Evolutionary conservation across 1,139 yeast species (phyloP).

Genomic region (Yamadazyma friedrichii): DNA sequence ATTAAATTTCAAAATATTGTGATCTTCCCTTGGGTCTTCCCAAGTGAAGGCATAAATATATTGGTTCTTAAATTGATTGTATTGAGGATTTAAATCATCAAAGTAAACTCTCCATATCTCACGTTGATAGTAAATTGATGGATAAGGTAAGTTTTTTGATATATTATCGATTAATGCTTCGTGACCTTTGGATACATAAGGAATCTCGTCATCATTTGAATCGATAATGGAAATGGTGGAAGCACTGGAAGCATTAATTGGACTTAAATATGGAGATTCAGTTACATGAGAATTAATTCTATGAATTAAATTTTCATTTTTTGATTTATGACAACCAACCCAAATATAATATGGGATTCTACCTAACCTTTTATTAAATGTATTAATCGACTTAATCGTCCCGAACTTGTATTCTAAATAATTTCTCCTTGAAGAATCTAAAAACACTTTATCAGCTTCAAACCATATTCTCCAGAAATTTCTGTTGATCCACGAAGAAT

Average conservation of each 20-base stretch:
- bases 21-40: constrained; percentile 88
- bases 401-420: constrained; percentile 81
- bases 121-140: constrained; percentile 73
- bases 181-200: constrained; percentile 61
- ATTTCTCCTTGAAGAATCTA: constrained; percentile 79
- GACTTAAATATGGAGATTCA: constrained; percentile 78
- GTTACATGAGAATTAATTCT: constrained; percentile 73
- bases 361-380: constrained; percentile 63
- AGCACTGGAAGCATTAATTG: constrained; percentile 24
- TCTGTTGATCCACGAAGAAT: constrained; percentile 73
- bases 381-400: constrained; percentile 69
- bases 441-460: constrained; percentile 77
- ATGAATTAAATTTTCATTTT: constrained; percentile 58
- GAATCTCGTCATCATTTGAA: constrained; percentile 22
- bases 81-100: constrained; percentile 66
- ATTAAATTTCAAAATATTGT: constrained; percentile 58
- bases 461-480: constrained; percentile 89
- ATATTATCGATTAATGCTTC: constrained; percentile 69
- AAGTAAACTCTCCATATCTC: constrained; percentile 80
- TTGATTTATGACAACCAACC: constrained; percentile 74
- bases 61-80: constrained; percentile 71
- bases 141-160: constrained; percentile 69
- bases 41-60: constrained; percentile 86
- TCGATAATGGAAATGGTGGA: constrained; percentile 6
- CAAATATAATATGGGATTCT: constrained; percentile 79